A percentile compares a stretch with the other conserved stretches of the same genome.
phyloP scores from a whole-genome alignment of 768 basidiomycete genomes.

The Boletales sp. region DNA sequence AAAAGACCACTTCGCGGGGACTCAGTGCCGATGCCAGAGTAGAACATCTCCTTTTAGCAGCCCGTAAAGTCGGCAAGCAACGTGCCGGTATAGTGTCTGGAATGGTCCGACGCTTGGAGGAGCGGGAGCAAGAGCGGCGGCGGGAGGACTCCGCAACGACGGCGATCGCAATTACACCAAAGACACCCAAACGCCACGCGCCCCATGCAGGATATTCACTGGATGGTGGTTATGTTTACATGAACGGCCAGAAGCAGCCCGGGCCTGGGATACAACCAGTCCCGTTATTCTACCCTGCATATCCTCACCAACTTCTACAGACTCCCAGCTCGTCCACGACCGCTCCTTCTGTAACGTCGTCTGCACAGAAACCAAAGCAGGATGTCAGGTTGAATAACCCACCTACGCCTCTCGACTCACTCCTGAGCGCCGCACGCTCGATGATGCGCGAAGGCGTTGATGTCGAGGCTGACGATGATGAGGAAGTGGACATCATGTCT shows the following conservation, averaged over 20 bases:
- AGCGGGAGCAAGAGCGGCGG: constrained; percentile 27
- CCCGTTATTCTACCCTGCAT: constrained; percentile 29
- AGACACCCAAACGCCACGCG: constrained; percentile 30
- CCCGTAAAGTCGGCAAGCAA: constrained; percentile 63
- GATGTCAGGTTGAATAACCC: constrained; percentile 25
- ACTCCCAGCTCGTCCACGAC: constrained; percentile 33
- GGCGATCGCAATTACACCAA: constrained; percentile 19
- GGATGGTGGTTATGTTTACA: constrained; percentile 28
- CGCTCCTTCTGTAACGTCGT: constrained; percentile 22
- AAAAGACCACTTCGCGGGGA: constrained; percentile 27
- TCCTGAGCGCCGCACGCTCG: constrained; percentile 57
- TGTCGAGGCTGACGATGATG: constrained; percentile 29
- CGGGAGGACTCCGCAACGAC: constrained; percentile 24
- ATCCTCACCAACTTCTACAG: constrained; percentile 26
- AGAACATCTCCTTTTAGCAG: constrained; percentile 69
- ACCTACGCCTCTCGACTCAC: constrained; percentile 52
- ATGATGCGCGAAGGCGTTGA: constrained; percentile 44
- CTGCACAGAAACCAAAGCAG: constrained; percentile 18
- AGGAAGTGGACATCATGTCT: constrained; percentile 19
- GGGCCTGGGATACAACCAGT: constrained; percentile 28
- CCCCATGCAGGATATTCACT: constrained; percentile 20
- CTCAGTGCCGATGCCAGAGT: constrained; percentile 60
- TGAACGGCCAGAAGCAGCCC: constrained; percentile 23
- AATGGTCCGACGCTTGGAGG: constrained; percentile 35
- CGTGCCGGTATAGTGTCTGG: constrained; percentile 57